phyloP scores from a whole-genome alignment of 192 early-diverging fungal species.

The Neocallimastix lanati region DNA sequence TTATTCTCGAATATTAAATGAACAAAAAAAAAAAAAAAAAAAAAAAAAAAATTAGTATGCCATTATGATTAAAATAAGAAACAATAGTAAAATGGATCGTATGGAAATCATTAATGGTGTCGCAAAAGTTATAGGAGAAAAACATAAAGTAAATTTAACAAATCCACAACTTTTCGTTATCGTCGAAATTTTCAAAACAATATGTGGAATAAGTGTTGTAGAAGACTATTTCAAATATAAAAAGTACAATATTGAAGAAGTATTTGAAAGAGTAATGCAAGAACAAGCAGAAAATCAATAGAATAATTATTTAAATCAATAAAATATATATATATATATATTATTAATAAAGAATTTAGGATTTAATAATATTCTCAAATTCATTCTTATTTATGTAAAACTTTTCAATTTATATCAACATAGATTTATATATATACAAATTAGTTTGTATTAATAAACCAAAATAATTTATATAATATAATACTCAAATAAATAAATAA shows the following conservation, averaged over 20 bases:
- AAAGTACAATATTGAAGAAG: background rate
- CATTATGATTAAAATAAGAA: conserved; percentile 31
- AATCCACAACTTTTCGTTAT: conserved; percentile 29
- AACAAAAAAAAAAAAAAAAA: background rate
- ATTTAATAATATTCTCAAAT: too few relatives aligned
- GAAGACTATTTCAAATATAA: background rate
- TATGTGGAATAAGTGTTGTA: background rate
- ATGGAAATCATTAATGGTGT: conserved; percentile 20
- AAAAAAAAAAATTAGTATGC: conserved; percentile 20
- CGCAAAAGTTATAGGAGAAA: conserved; percentile 22
- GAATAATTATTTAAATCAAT: too few relatives aligned
- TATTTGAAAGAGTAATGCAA: background rate
- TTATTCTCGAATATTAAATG: too few relatives aligned
- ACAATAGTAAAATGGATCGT: conserved; percentile 30
- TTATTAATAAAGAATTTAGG: too few relatives aligned
- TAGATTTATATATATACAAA: too few relatives aligned
- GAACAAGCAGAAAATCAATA: too few relatives aligned
- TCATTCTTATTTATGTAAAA: too few relatives aligned
- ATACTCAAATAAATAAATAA: too few relatives aligned
- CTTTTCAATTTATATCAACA: too few relatives aligned
- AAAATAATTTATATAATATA: too few relatives aligned
- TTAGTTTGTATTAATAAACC: too few relatives aligned
- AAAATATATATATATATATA: too few relatives aligned
- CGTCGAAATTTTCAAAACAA: conserved; percentile 36
- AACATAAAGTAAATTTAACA: conserved; percentile 29